Evolutionary conservation across 2,329 filamentous ascomycete genomes (phyloP).

Genomic region (Fonsecaea multimorphosa): DNA sequence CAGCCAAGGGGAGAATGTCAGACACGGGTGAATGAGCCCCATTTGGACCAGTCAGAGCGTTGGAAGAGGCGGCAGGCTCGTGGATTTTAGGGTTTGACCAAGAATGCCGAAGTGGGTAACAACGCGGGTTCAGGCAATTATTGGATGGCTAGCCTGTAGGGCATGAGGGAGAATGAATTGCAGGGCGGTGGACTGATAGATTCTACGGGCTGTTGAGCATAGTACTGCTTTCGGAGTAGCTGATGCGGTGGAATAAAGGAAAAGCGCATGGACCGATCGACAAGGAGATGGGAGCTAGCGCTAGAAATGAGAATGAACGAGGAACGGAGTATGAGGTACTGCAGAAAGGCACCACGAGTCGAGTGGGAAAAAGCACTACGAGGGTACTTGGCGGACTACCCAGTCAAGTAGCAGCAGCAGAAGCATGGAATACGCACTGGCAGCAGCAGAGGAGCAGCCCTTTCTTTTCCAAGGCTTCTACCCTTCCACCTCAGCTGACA

Average conservation of each 20-base stretch:
- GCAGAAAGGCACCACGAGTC: background rate
- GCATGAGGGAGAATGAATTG: background rate
- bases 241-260: too few relatives aligned
- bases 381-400: background rate
- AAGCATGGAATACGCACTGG: background rate
- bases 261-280: too few relatives aligned
- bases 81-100: background rate
- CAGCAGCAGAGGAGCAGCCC: background rate
- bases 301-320: conserved; percentile 1
- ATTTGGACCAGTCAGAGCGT: background rate
- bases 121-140: background rate
- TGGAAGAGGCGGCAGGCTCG: conserved; percentile 1
- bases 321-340: background rate
- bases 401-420: background rate
- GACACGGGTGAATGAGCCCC: background rate
- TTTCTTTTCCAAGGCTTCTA: background rate
- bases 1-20: background rate
- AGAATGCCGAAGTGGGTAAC: conserved; percentile 3
- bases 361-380: too few relatives aligned
- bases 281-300: background rate
- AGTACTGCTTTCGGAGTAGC: background rate
- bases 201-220: background rate
- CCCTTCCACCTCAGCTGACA: conserved; percentile 10
- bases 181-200: background rate
- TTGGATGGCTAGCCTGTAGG: background rate